Evolutionary conservation across 2,329 filamentous ascomycete genomes (phyloP).

Genomic region (Talaromyces sp.): DNA sequence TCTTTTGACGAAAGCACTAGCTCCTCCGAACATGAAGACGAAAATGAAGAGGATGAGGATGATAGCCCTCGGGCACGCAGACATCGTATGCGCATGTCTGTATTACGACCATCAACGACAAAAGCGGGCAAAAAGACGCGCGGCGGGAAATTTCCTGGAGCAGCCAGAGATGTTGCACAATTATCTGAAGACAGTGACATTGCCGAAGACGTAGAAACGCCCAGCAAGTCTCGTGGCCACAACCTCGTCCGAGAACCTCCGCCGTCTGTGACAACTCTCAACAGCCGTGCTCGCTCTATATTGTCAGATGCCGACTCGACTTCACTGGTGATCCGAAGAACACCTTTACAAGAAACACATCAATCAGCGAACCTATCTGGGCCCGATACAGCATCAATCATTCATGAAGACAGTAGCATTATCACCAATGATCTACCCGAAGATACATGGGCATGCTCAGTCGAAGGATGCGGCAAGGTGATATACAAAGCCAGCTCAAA

Average conservation of each 20-base stretch:
- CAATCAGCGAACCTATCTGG: constrained; percentile 24
- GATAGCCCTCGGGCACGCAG: constrained; percentile 25
- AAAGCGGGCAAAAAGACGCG: constrained; percentile 34
- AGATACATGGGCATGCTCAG: constrained; percentile 35
- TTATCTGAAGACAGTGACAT: constrained; percentile 31
- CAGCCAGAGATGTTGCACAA: constrained; percentile 22
- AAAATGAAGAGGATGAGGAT: constrained; percentile 22
- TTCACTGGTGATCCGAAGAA: constrained; percentile 24
- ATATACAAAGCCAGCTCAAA: constrained; percentile 33
- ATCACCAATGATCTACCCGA: constrained; percentile 21
- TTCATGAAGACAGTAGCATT: constrained; percentile 9
- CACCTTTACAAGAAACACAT: constrained; percentile 29
- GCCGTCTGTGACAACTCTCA: constrained; percentile 28
- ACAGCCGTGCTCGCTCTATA: constrained; percentile 30
- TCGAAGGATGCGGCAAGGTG: constrained; percentile 32
- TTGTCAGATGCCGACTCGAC: constrained; percentile 27
- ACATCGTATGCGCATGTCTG: constrained; percentile 40
- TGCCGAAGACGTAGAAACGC: constrained; percentile 30
- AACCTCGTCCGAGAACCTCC: constrained; percentile 33
- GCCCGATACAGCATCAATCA: background rate
- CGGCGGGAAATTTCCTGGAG: constrained; percentile 3
- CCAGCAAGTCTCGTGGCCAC: constrained; percentile 33
- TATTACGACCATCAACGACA: constrained; percentile 44
- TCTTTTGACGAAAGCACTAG: constrained; percentile 26
- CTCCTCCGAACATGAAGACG: constrained; percentile 22